phyloP scores from a whole-genome alignment of 2,329 filamentous ascomycete species.

The Dactylellina leptospora region DNA sequence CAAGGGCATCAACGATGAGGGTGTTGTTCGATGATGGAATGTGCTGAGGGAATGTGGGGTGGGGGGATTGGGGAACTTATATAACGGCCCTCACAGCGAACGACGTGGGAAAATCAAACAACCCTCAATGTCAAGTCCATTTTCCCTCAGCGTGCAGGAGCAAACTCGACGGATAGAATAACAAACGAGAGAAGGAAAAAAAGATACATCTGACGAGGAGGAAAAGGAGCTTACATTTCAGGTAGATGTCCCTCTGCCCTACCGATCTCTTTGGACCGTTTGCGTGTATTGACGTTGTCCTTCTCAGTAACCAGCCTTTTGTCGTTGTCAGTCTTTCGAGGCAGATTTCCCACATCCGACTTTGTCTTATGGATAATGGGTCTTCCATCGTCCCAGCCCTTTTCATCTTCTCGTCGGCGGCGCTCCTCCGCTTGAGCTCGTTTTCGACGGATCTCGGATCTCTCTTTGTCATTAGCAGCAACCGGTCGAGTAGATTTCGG shows the following conservation, averaged over 20 bases:
- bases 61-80: too few species aligned
- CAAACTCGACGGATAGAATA: background rate
- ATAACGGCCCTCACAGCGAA: background rate
- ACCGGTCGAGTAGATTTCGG: too few species aligned
- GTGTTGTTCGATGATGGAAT: too few species aligned
- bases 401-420: background rate
- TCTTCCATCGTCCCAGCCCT: constrained; percentile 30
- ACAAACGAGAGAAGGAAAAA: background rate
- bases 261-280: too few species aligned
- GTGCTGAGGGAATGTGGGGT: background rate
- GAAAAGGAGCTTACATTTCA: background rate
- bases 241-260: background rate
- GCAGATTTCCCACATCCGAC: background rate
- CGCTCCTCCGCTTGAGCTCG: background rate
- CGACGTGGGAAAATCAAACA: background rate
- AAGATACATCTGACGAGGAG: background rate
- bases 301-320: too few species aligned
- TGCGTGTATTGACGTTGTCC: too few species aligned
- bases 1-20: too few species aligned
- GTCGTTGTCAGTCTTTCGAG: background rate
- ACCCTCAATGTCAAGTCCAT: background rate
- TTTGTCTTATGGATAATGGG: constrained; percentile 16
- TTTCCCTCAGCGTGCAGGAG: background rate
- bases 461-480: background rate
- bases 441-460: background rate